A percentile compares a stretch with the other conserved stretches of the same genome.
These are phyloP conservation scores for Nannochloropsis granulata DNA, from an alignment of 108 stramenopile genomes.

Conservation along the genomic window DNA sequence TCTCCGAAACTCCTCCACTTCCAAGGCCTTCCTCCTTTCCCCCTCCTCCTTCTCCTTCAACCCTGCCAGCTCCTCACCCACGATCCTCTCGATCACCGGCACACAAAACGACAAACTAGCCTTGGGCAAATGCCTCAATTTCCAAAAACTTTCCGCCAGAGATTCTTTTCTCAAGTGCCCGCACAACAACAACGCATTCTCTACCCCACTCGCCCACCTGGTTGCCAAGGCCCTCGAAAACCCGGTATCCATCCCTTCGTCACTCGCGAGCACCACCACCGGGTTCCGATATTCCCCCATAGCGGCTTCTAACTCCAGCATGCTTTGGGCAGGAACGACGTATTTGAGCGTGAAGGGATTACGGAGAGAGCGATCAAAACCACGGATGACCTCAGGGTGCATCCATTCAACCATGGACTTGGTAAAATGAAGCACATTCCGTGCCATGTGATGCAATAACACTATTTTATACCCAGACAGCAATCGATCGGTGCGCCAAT, in stretches of 20 bases:
- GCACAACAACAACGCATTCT: neutral
- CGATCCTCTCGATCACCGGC: neutral
- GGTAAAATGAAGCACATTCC: constrained; percentile 68
- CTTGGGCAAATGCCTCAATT: neutral
- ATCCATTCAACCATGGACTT: constrained; percentile 49
- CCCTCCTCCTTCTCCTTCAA: neutral
- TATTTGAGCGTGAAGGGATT: constrained; percentile 29
- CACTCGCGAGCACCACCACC: neutral
- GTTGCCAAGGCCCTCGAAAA: neutral
- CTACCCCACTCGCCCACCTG: neutral
- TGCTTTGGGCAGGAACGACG: constrained; percentile 25
- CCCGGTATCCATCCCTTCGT: neutral
- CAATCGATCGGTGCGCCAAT: constrained; percentile 64
- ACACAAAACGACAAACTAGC: neutral
- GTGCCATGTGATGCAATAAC: constrained; percentile 57
- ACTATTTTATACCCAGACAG: constrained; percentile 60
- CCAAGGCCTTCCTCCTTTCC: neutral
- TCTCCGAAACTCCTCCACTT: neutral
- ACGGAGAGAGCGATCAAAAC: constrained; percentile 17
- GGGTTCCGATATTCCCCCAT: neutral
- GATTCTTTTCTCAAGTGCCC: neutral
- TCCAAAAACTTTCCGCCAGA: neutral
- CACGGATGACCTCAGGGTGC: constrained; percentile 14
- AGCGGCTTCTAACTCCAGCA: neutral
- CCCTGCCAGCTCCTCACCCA: neutral